Evolutionary conservation across 768 basidiomycete species (phyloP).

Genomic region (Boletus rufocinnamomeus): DNA sequence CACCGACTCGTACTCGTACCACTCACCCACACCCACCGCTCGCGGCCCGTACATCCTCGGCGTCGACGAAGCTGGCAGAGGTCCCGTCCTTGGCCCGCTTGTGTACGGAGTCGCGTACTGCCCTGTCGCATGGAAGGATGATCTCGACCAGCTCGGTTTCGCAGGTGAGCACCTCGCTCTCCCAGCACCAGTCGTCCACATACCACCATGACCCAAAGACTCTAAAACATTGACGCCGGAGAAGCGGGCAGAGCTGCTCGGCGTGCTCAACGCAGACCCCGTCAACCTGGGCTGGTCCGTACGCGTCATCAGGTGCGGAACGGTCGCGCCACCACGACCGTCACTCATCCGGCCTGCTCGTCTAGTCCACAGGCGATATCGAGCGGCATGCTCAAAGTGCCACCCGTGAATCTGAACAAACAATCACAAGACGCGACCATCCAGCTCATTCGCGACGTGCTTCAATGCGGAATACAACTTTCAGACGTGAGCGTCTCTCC

Average conservation of each 20-base stretch:
- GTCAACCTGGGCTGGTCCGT: slow-evolving; percentile 81
- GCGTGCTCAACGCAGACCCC: slow-evolving; percentile 68
- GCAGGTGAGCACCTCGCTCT: slow-evolving; percentile 58
- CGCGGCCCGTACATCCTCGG: slow-evolving; percentile 89
- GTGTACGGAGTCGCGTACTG: slow-evolving; percentile 98
- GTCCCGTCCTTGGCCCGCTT: slow-evolving; percentile 92
- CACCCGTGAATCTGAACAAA: slow-evolving; percentile 83
- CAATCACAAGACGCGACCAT: slow-evolving; percentile 91
- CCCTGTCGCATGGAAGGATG: slow-evolving; percentile 70
- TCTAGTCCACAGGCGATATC: slow-evolving; percentile 89
- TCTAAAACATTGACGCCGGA: slow-evolving; percentile 87
- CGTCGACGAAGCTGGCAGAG: slow-evolving; percentile 98
- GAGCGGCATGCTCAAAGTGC: slow-evolving; percentile 82
- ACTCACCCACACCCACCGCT: slow-evolving; percentile 69
- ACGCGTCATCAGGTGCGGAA: slow-evolving; percentile 62
- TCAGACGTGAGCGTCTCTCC: slow-evolving; percentile 57
- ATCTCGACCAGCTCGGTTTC: slow-evolving; percentile 82
- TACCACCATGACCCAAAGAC: slow-evolving; percentile 51
- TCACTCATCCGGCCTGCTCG: slow-evolving; percentile 5
- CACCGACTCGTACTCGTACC: slow-evolving; percentile 73
- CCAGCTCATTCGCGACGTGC: slow-evolving; percentile 79
- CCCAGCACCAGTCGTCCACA: neutral
- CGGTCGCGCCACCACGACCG: neutral
- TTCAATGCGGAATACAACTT: slow-evolving; percentile 77
- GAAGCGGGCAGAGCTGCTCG: slow-evolving; percentile 63